These are phyloP conservation scores for Leccinum barrowsii DNA, from an alignment of 768 basidiomycete species.

Conservation along the genomic window DNA sequence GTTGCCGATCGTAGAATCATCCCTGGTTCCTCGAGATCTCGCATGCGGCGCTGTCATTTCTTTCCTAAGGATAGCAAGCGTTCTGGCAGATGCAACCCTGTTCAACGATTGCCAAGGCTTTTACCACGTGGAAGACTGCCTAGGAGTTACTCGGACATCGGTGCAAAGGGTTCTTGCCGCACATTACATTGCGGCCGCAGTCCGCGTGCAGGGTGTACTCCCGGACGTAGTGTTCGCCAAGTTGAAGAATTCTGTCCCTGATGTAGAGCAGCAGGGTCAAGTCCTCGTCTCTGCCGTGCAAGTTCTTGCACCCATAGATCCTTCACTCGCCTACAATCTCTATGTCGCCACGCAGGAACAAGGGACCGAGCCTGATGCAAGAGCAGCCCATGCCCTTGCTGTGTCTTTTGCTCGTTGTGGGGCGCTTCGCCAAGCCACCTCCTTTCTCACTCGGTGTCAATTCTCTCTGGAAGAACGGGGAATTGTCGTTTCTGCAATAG, in stretches of 20 bases:
- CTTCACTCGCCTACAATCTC: constrained; percentile 31
- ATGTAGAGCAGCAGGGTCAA: constrained; percentile 23
- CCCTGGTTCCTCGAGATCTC: constrained; percentile 32
- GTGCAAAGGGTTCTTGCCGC: constrained; percentile 12
- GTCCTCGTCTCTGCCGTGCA: constrained; percentile 24
- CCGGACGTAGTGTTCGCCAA: constrained; percentile 30
- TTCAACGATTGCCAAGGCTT: constrained; percentile 36
- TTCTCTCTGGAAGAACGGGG: constrained; percentile 34
- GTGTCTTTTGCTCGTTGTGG: constrained; percentile 28
- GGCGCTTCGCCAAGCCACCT: constrained; percentile 25
- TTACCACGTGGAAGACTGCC: constrained; percentile 27
- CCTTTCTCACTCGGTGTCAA: constrained; percentile 32
- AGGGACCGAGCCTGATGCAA: constrained; percentile 21
- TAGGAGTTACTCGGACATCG: neutral
- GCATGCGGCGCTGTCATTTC: constrained; percentile 34
- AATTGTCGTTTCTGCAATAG: constrained; percentile 37
- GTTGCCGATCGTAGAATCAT: constrained; percentile 22
- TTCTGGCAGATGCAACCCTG: constrained; percentile 36
- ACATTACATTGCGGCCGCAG: constrained; percentile 28
- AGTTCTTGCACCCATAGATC: constrained; percentile 27
- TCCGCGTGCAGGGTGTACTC: constrained; percentile 26
- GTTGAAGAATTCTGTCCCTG: constrained; percentile 26
- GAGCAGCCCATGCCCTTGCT: constrained; percentile 30
- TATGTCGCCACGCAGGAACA: constrained; percentile 30
- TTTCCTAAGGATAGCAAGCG: constrained; percentile 45